phyloP scores from a whole-genome alignment of 805 yeast species.

The Candida gorgasii region DNA sequence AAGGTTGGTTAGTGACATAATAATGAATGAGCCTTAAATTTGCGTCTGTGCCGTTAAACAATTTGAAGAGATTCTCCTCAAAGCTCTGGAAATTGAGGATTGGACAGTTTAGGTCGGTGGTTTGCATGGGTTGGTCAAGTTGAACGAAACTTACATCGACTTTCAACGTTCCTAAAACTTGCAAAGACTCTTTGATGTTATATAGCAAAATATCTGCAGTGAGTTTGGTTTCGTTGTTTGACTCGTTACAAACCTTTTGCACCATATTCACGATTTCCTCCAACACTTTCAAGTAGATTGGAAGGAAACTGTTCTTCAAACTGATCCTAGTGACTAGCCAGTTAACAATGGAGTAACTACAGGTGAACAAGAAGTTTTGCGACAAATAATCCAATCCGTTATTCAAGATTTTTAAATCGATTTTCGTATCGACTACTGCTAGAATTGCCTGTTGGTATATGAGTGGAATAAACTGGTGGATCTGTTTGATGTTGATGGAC shows the following conservation, averaged over 20 bases:
- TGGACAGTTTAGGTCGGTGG: neutral
- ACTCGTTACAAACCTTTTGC: slow-evolving; percentile 18
- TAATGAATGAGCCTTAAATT: slow-evolving; percentile 9
- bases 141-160: neutral
- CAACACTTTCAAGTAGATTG: slow-evolving; percentile 22
- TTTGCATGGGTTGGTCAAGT: neutral
- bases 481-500: slow-evolving; percentile 63
- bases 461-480: slow-evolving; percentile 67
- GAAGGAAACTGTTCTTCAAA: slow-evolving; percentile 15
- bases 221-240: slow-evolving; percentile 21
- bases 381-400: slow-evolving; percentile 87
- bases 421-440: slow-evolving; percentile 55
- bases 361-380: slow-evolving; percentile 69
- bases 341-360: slow-evolving; percentile 43
- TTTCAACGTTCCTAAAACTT: neutral
- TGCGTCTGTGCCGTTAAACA: slow-evolving; percentile 12
- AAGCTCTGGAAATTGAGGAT: slow-evolving; percentile 12
- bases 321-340: slow-evolving; percentile 27
- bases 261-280: slow-evolving; percentile 27
- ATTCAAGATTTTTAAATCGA: slow-evolving; percentile 59
- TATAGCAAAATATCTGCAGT: slow-evolving; percentile 23
- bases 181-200: slow-evolving; percentile 19
- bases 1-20: slow-evolving; percentile 5
- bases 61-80: slow-evolving; percentile 13
- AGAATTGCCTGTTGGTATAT: slow-evolving; percentile 71